phyloP scores from a whole-genome alignment of 805 yeast genomes.

The Komagataella kurtzmanii region DNA sequence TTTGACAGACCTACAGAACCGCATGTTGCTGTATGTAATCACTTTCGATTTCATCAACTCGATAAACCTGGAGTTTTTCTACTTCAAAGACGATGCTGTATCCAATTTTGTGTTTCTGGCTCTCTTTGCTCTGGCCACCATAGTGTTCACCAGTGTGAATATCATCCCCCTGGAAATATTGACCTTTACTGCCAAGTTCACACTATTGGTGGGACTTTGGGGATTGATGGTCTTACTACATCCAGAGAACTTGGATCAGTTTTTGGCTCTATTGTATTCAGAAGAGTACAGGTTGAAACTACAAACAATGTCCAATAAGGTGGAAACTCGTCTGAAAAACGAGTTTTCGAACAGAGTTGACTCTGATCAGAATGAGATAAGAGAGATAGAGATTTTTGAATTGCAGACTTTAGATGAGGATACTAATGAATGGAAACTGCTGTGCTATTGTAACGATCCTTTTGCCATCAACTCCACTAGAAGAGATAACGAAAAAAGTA shows the following conservation, averaged over 20 bases:
- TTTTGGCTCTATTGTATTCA: constrained; percentile 36
- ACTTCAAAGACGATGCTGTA: constrained; percentile 47
- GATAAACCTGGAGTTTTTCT: constrained; percentile 41
- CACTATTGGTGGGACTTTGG: constrained; percentile 37
- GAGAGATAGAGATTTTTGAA: constrained; percentile 55
- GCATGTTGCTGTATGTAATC: constrained; percentile 51
- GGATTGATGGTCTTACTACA: constrained; percentile 25
- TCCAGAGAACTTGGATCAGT: constrained; percentile 34
- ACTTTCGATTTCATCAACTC: constrained; percentile 43
- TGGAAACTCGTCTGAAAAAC: constrained; percentile 25
- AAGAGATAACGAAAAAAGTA: constrained; percentile 17
- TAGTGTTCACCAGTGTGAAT: constrained; percentile 10
- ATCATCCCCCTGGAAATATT: background rate
- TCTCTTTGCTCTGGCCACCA: constrained; percentile 16
- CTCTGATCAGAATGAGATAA: constrained; percentile 25
- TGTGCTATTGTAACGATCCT: constrained; percentile 43
- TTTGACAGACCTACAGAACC: constrained; percentile 75
- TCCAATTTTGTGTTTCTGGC: constrained; percentile 37
- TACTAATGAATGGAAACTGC: constrained; percentile 47
- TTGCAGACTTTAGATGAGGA: constrained; percentile 38
- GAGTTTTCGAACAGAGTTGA: constrained; percentile 4
- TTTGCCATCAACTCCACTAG: constrained; percentile 34
- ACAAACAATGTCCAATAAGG: constrained; percentile 30
- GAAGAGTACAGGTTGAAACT: constrained; percentile 51
- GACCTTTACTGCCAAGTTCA: constrained; percentile 15